Percentiles rank a stretch among this genome's conserved stretches.
phyloP scores from a whole-genome alignment of 2,329 filamentous ascomycete species.

The Periconia digitata region DNA sequence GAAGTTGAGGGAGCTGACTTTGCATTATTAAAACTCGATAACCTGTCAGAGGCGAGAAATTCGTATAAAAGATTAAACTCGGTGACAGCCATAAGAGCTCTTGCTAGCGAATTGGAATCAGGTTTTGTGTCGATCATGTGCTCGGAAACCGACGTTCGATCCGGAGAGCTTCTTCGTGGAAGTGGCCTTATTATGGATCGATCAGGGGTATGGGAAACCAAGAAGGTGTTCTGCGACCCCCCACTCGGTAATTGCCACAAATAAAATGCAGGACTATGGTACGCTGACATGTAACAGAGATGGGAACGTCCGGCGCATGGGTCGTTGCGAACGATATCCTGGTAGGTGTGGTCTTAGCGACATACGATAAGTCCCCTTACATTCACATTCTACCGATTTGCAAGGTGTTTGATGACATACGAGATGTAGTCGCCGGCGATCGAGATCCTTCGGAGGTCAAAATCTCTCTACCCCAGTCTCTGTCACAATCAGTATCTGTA shows the following conservation, averaged over 20 bases:
- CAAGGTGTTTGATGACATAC: constrained; percentile 6
- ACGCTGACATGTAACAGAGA: constrained; percentile 1
- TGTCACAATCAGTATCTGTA: too few relatives aligned
- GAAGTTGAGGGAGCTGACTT: not conserved
- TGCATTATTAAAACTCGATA: not conserved
- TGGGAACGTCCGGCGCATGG: constrained; percentile 11
- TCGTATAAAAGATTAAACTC: not conserved
- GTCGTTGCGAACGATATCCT: constrained; percentile 7
- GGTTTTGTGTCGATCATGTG: constrained; percentile 8
- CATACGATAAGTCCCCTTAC: constrained; percentile 10
- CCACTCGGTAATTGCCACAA: constrained; percentile 5
- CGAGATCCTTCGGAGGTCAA: not conserved
- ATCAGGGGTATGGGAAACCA: constrained; percentile 7
- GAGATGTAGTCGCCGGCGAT: not conserved
- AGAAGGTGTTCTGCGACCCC: constrained; percentile 7
- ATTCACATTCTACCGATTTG: constrained; percentile 13
- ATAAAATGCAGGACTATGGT: not conserved
- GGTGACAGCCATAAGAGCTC: not conserved
- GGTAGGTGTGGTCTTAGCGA: constrained; percentile 9
- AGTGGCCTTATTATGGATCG: constrained; percentile 5
- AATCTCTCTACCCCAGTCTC: not conserved
- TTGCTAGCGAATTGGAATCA: not conserved
- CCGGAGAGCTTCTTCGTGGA: constrained; percentile 3
- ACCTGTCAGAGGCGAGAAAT: not conserved
- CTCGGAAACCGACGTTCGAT: constrained; percentile 1